phyloP scores from a whole-genome alignment of 129 eudicot genomes.

The Ambrosia trifida region DNA sequence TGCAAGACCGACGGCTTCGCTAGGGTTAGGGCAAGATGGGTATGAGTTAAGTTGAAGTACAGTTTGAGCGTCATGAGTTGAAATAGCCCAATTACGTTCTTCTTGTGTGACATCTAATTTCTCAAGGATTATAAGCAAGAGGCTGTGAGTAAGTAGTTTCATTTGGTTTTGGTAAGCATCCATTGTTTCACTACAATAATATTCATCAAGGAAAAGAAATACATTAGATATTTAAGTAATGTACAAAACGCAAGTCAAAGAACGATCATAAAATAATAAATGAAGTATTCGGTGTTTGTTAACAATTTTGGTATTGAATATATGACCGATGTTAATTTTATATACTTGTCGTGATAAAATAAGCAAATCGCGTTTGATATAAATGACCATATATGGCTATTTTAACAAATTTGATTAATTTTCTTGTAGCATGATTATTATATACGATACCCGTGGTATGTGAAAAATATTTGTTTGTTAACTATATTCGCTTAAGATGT shows the following conservation, averaged over 20 bases:
- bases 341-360: too few species aligned
- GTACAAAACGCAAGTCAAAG: not conserved
- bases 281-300: too few species aligned
- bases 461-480: too few species aligned
- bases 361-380: too few species aligned
- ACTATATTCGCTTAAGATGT: too few species aligned
- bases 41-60: conserved; percentile 79
- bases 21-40: conserved; percentile 72
- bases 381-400: too few species aligned
- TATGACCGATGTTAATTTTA: too few species aligned
- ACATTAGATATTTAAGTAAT: not conserved
- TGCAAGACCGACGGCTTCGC: conserved; percentile 54
- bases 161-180: conserved; percentile 52
- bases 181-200: conserved; percentile 52
- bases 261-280: not conserved
- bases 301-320: too few species aligned
- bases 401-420: too few species aligned
- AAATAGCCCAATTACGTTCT: conserved; percentile 34
- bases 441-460: too few species aligned
- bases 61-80: conserved; percentile 30
- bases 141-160: conserved; percentile 46
- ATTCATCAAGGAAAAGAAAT: not conserved
- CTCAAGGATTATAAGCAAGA: conserved; percentile 46
- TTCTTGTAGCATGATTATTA: too few species aligned
- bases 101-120: conserved; percentile 43